phyloP scores from a whole-genome alignment of 2,329 filamentous ascomycete species.

The Gaeumannomyces sp. region DNA sequence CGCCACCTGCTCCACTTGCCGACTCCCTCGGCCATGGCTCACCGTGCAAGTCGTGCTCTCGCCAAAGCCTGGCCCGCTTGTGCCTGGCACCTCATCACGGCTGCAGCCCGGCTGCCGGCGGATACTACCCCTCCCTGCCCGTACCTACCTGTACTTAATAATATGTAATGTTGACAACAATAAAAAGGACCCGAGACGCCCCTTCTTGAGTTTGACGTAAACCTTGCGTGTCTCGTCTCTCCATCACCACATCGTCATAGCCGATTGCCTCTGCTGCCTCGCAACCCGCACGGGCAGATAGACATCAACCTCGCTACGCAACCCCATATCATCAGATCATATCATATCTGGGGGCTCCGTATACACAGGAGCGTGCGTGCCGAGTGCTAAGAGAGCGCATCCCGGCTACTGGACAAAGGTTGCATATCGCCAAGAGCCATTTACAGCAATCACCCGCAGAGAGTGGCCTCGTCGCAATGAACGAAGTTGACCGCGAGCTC shows the following conservation, averaged over 20 bases:
- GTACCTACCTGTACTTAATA: neutral
- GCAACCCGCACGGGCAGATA: no score
- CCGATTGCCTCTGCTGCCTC: neutral
- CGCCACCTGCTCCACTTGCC: neutral
- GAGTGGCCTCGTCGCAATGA: slow-evolving; percentile 1
- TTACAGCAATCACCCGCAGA: neutral
- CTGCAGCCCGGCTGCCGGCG: neutral
- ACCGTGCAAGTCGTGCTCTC: neutral
- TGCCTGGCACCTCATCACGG: neutral
- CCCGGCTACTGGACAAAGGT: no score
- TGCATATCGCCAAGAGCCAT: neutral
- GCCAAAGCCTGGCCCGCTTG: neutral
- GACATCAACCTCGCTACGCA: no score
- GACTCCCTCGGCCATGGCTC: neutral
- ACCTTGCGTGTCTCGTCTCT: neutral
- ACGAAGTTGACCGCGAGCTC: slow-evolving; percentile 44
- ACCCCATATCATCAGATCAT: no score
- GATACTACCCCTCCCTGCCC: neutral
- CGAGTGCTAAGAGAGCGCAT: neutral
- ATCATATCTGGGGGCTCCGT: neutral
- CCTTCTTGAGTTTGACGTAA: neutral
- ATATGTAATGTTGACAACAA: no score
- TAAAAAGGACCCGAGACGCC: neutral
- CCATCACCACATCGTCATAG: neutral
- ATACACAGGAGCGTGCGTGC: neutral